Evolutionary conservation across 1,284 basidiomycete species (phyloP), one percentile per base, ranked within the genome.

Genomic region (Trichosporon faecale): DNA sequence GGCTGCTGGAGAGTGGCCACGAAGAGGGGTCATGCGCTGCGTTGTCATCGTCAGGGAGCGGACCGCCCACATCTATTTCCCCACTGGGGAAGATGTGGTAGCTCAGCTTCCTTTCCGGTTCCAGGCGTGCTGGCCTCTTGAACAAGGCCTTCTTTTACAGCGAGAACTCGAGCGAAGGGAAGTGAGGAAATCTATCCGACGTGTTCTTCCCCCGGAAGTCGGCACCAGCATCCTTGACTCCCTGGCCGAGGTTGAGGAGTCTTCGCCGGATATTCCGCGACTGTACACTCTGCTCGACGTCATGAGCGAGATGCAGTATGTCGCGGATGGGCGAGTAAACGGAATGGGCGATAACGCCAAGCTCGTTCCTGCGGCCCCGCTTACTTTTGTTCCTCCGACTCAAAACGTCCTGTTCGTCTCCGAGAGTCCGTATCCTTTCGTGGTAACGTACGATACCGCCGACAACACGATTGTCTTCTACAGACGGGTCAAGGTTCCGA

Each of bases 81-180:
- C 88, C 67, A 90, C 90, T 67, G 94, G 94, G 1, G 82, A 88
- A 44, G 89, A 92, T 76, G 90, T 90, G 76, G 90, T 89, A 0
- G 89, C 94, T 74, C 88, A 90, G n/a, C 83, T 95, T 0, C 94
- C 94, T 0, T 95, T 94, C 79, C 86, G 89, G 65, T 89, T 94
- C 4, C 87, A 90, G 23, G 86, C 85, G 68, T 92, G 90, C 1
- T 95, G 92, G 92, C 88, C 93, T 0, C 83, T 93, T 72, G 27
- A 70, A 68, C n/a, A 82, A 82, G 82, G 83, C 0, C 60, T 82
- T 0, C 66, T 83, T 21, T 66, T 94, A 49, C 92, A 94, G 78
- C 86, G 93, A n/a, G 87, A 88, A 4, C 83, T 81, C 33, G 76
- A 79, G 57, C 73, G 70, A 25, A 68, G 78, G 12, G 78, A 61